Percentiles rank a stretch among this genome's conserved stretches.
These are phyloP conservation scores for Fusarium virguliforme DNA, from an alignment of 2,329 filamentous ascomycete genomes.

Conservation along the genomic window DNA sequence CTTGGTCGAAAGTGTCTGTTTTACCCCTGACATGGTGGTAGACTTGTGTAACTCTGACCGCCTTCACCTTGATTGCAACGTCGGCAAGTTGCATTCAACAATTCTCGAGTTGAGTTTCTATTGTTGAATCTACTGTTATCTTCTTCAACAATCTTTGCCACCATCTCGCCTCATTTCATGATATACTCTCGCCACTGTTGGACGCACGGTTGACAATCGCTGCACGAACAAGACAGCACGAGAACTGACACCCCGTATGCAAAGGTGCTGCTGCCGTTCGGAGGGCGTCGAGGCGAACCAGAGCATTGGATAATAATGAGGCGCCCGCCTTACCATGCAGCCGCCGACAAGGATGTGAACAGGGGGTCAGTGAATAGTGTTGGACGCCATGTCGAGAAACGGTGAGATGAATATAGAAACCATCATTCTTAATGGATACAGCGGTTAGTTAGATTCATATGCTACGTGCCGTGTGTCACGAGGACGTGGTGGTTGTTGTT, in stretches of 20 bases:
- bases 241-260: no score
- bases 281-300: not conserved
- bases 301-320: not conserved
- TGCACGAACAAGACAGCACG: no score
- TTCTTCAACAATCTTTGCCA: not conserved
- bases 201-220: not conserved
- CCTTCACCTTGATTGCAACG: not conserved
- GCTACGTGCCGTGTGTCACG: not conserved
- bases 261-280: no score
- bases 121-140: not conserved
- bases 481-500: not conserved
- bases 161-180: not conserved
- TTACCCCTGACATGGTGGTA: conserved; percentile 7
- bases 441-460: not conserved
- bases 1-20: not conserved
- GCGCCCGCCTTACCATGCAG: not conserved
- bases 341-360: not conserved
- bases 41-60: conserved; percentile 11
- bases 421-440: not conserved
- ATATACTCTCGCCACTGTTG: not conserved
- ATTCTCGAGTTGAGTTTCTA: not conserved
- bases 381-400: not conserved
- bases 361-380: not conserved
- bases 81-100: conserved; percentile 5
- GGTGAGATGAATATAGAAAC: not conserved